Conservation (phyloP, 805 yeast species). For the Limtongia smithiae region DNA sequence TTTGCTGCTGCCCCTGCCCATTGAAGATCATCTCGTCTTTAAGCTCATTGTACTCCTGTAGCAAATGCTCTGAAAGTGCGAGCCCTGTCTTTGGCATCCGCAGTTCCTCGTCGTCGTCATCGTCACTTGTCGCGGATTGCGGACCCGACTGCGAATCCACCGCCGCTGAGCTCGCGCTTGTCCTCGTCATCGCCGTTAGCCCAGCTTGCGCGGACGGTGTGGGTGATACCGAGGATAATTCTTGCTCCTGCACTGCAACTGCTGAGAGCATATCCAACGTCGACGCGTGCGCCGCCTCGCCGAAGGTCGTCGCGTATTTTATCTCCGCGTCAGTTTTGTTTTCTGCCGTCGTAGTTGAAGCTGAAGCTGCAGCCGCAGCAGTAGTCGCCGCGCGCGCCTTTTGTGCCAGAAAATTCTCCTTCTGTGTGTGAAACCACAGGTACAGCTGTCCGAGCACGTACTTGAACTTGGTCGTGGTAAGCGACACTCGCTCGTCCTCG, state of each 20-base stretch:
- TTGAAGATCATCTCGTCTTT: no score
- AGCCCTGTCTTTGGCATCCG: slow-evolving; percentile 12
- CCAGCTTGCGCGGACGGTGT: no score
- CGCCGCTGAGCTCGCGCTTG: no score
- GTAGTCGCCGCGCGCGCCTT: not conserved
- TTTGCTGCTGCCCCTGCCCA: no score
- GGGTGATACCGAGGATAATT: no score
- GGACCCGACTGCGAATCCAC: no score
- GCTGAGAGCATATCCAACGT: slow-evolving; percentile 15
- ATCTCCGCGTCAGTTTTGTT: not conserved
- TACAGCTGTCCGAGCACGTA: slow-evolving; percentile 15
- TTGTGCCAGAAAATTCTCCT: not conserved
- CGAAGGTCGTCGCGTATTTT: not conserved
- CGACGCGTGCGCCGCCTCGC: slow-evolving; percentile 1
- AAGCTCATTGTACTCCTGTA: not conserved
- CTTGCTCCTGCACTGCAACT: slow-evolving; percentile 12
- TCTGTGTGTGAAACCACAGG: slow-evolving; percentile 14
- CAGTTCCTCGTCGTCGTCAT: slow-evolving; percentile 8
- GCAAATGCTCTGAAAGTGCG: slow-evolving; percentile 8
- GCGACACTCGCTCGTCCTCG: slow-evolving; percentile 1
- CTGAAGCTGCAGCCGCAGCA: not conserved
- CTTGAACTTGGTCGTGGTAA: slow-evolving; percentile 10
- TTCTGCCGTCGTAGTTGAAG: no score
- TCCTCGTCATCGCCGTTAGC: no score
- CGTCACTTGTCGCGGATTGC: no score